These are phyloP conservation scores for Ascochyta pisi DNA, from an alignment of 2,329 filamentous ascomycete genomes.

Conservation along the genomic window DNA sequence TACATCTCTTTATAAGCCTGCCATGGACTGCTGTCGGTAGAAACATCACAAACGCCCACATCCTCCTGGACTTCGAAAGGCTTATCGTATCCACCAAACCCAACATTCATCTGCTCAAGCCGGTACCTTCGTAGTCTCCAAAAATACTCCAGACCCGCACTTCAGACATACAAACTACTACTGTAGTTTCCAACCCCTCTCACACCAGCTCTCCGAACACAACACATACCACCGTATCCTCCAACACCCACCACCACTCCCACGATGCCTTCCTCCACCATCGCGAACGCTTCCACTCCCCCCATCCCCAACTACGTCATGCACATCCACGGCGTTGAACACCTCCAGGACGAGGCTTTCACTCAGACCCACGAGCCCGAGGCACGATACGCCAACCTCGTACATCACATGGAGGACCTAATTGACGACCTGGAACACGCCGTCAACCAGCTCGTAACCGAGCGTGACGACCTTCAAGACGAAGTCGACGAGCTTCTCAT, in stretches of 20 bases:
- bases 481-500: background rate
- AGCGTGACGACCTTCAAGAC: background rate
- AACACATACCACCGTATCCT: background rate
- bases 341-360: no score
- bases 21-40: no score
- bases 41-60: background rate
- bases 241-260: background rate
- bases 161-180: background rate
- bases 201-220: background rate
- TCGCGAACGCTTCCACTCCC: background rate
- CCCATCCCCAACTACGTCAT: background rate
- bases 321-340: background rate
- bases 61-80: background rate
- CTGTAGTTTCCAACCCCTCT: background rate
- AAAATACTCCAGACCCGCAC: background rate
- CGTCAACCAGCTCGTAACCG: background rate
- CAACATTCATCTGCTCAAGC: background rate
- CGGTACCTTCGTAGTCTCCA: no score
- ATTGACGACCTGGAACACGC: background rate
- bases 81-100: background rate
- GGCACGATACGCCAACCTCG: no score
- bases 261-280: background rate
- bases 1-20: no score
- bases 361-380: no score
- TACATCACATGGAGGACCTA: background rate